Evolutionary conservation across 1,284 basidiomycete genomes (phyloP), one percentile per base, ranked within the genome.

Genomic region (Ustilago sp.): DNA sequence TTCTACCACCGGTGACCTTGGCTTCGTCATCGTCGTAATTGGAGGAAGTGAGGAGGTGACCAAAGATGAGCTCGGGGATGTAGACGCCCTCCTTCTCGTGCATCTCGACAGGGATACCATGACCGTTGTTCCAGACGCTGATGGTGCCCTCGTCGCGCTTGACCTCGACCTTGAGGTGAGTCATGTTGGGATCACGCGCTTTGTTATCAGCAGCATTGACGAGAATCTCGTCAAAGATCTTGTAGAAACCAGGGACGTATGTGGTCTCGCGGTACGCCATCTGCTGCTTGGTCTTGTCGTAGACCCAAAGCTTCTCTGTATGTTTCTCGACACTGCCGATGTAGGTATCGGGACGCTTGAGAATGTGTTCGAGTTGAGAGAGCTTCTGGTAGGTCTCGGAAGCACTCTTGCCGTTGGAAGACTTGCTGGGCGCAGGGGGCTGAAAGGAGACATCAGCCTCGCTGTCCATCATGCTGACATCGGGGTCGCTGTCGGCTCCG

Each of bases 171-270:
- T 84, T 85, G 73, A 86, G 79, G 13, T 74, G 68, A 73, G 80
- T 80, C 84, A 86, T 86, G 43, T 59, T 32, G 9, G 84, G 79
- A 47, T 86, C 84, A 54, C 84, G 82, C 54, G 83, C 96, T 91
- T 99, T 99, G 88, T 99, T 98, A 87, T 99, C 97, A 8, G 97
- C 97, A 19, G 97, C 97, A 86, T 99, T 99, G 81, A 99, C 97
- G 7, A 99, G 89, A 83, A 99, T 99, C 88, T 99, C 97, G 84
- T 99, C 97, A 52, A 99, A 93, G 85, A 99, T 99, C 89, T 99
- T 99, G 90, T 97, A 97, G 87, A 99, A 97, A 75, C 96, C 97
- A 0, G 97, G 97, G 2, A 98, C 95, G 85, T 93, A 99, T 77
- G 91, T 93, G 79, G 95, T 93, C 56, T 95, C 92, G 54, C 89